Evolutionary conservation across 1,284 basidiomycete species (phyloP), one percentile per base, ranked within the genome.

Genomic region (Leccinum colubrinum): DNA sequence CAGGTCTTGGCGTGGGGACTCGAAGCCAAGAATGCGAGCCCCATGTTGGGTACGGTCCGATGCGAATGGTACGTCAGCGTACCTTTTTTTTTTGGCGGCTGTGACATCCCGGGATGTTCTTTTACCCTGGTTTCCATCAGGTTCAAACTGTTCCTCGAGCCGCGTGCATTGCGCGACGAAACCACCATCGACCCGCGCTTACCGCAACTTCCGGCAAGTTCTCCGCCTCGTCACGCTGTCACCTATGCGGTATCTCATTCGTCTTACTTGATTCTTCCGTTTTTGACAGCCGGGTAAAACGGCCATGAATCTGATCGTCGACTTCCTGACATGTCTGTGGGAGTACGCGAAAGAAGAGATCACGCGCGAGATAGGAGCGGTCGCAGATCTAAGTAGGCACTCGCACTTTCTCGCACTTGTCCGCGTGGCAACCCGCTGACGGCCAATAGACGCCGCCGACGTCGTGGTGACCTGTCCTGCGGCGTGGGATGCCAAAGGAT

Each of bases 401-500:
- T 27, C 27, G 4, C 14, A 33, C 52, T 30, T 9, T 12, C 25
- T 17, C 35, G 20, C 17, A 50, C 12, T 14, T 5, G 9, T 57
- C 37, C 48, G 53, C 46, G 39, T 27, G 12, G 20, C 27, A 11
- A 58, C 22, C 9, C 20, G 56, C 11, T 62, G 55, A 64, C 11
- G 55, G 55, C 0, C 27, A 66, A 50, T 41, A 93, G 91, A 91
- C 72, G 80, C 86, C 43, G 91, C 90, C 54, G 87, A 91, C 67
- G 87, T 93, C 5, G 88, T 88, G 81, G 76, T 93, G 56, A 92
- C 90, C 8, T 91, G 93, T 7, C 92, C 91, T 58, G 92, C 91
- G 12, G 90, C 91, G 39, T 94, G 92, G 92, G 91, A 93, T 72
- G 90, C 87, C 1, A 86, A 81, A 65, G 91, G 90, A 0, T 91